phyloP scores from a whole-genome alignment of 2,329 filamentous ascomycete species.

The Pyrenochaeta sp. region DNA sequence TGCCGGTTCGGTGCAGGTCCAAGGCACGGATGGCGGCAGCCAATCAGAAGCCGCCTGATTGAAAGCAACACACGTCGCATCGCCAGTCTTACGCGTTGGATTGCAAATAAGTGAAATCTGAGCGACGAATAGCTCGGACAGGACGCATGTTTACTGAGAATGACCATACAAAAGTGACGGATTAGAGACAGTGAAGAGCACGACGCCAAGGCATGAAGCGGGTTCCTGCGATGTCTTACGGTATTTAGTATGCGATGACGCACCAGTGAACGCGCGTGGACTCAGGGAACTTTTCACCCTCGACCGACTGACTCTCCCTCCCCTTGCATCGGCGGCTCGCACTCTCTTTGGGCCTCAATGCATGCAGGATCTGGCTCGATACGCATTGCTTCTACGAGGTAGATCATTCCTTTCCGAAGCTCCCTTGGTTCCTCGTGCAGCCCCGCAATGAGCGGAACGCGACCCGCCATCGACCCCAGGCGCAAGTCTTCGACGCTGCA shows the following conservation, averaged over 20 bases:
- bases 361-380: conserved; percentile 11
- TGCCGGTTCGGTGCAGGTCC: too few species aligned
- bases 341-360: conserved; percentile 15
- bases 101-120: background rate
- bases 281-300: conserved; percentile 5
- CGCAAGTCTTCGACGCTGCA: conserved; percentile 65
- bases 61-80: background rate
- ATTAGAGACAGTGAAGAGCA: background rate
- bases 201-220: background rate
- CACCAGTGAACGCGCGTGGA: conserved; percentile 2
- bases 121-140: background rate
- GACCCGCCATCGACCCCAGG: conserved; percentile 46
- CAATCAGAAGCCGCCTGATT: conserved; percentile 1
- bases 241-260: conserved; percentile 3
- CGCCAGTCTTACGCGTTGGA: conserved; percentile 2
- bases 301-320: background rate
- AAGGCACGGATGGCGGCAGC: too few species aligned
- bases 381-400: conserved; percentile 29
- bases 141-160: background rate
- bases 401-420: conserved; percentile 14
- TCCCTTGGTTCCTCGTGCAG: conserved; percentile 8
- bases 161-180: background rate
- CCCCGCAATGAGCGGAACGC: conserved; percentile 38
- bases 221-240: conserved; percentile 1
- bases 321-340: background rate